Percentiles rank a stretch among this genome's conserved stretches.
Evolutionary conservation across 768 basidiomycete species (phyloP).

Genomic region (Podaxis mareebaensis): DNA sequence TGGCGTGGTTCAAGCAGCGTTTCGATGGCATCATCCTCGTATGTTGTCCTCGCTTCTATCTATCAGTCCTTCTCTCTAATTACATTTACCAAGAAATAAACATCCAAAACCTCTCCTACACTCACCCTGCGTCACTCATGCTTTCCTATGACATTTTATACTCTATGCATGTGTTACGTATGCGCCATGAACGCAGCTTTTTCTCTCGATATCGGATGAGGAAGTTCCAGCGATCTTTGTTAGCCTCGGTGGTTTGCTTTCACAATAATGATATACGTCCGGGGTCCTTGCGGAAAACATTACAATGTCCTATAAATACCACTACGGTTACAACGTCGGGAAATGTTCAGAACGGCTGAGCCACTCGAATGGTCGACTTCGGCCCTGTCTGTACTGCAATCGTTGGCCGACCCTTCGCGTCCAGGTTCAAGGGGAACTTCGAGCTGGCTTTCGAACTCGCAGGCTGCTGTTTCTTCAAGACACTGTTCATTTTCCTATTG

Average conservation of each 20-base stretch:
- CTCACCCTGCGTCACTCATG: slow-evolving; percentile 24
- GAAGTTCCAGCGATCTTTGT: not conserved
- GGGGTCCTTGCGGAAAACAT: not conserved
- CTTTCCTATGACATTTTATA: slow-evolving; percentile 29
- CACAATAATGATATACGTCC: slow-evolving; percentile 9
- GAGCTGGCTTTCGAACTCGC: slow-evolving; percentile 13
- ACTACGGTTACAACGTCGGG: not conserved
- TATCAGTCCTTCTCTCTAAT: slow-evolving; percentile 6
- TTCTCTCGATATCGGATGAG: slow-evolving; percentile 2
- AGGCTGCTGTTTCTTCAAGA: slow-evolving; percentile 25
- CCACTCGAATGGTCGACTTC: slow-evolving; percentile 27
- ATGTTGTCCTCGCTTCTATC: slow-evolving; percentile 29
- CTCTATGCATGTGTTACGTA: slow-evolving; percentile 33
- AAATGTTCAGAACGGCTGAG: slow-evolving; percentile 12
- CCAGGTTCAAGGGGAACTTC: slow-evolving; percentile 37
- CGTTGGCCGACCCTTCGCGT: slow-evolving; percentile 36
- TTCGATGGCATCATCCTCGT: slow-evolving; percentile 98
- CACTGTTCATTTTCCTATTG: slow-evolving; percentile 16
- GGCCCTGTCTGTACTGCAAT: slow-evolving; percentile 40
- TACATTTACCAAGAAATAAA: slow-evolving; percentile 34
- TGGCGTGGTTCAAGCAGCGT: slow-evolving; percentile 99
- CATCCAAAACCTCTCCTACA: slow-evolving; percentile 20
- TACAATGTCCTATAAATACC: not conserved
- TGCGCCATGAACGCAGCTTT: slow-evolving; percentile 27
- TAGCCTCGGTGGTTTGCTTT: not conserved